Base-by-base conservation (phyloP, 306 rosid genomes). In the Begonia fuchsioides region DNA sequence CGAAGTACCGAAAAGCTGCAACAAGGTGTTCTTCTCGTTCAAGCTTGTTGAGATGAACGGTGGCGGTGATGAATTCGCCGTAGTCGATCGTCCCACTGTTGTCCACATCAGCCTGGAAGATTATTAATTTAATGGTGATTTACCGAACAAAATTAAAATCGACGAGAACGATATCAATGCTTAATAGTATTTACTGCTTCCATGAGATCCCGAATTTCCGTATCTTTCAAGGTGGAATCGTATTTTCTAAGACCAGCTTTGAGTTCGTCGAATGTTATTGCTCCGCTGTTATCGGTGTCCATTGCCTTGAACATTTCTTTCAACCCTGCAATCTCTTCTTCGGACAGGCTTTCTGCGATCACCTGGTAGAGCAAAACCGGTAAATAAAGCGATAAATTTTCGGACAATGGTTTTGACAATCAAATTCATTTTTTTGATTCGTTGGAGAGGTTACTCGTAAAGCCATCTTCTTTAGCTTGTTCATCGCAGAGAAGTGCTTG, bases 221-320 rank as follows among this genome's bases (percentile, higher is more conserved):
- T 68, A 71, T 80, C 88, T 67, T 80, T 80, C 59, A 80, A 73
- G 70, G 88, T 80, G 17, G 88, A 80, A 52, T 83, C 88, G 60
- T 80, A 80, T 80, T 83, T 80, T 70, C 81, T 71, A 51, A 80
- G 74, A 57, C 88, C 88, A 70, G 88, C 83, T 71, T 80, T 80
- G 59, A 80, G 83, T 63, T 80, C 88, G 73, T 80, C 88, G 54
- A 80, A 80, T 38, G 88, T 80, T 55, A 80, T 80, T 43, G 88
- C 80, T 38, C 88, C 88, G 57, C 88, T 80, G 62, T 68, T 76
- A 68, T 80, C 88, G 19, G 88, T 80, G 66, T 80, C 88, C 88
- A 80, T 80, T 64, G 83, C 62, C 62, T 61, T 61, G 45, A 80
- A 80, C 88, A 80, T 80, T 62, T 80, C 88, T 65, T 77, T 80